A percentile compares a stretch with the other conserved stretches of the same genome.
phyloP scores from a whole-genome alignment of 305 asterid genomes.

The Petunia hybrid region DNA sequence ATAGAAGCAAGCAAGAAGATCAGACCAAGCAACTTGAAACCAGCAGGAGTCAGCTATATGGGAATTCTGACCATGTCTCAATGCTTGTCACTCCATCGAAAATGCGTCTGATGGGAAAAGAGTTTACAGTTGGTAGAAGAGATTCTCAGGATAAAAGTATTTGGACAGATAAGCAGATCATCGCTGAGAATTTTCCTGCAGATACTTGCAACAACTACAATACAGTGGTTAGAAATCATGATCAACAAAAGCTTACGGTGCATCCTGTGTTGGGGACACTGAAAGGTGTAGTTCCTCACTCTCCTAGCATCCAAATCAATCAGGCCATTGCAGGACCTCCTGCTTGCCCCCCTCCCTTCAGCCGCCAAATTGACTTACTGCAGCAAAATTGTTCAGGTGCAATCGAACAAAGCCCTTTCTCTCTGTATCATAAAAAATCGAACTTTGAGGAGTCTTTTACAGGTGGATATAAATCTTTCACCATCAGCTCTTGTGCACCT shows the following conservation, averaged over 20 bases:
- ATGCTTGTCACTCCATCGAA: conserved; percentile 51
- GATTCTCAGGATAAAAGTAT: conserved; percentile 44
- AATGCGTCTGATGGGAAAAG: conserved; percentile 85
- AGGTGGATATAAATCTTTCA: conserved; percentile 39
- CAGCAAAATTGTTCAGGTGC: conserved; percentile 42
- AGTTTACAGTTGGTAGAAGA: conserved; percentile 56
- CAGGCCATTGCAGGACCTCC: conserved; percentile 40
- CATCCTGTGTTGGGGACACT: conserved; percentile 50
- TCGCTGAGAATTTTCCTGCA: conserved; percentile 42
- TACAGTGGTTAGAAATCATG: conserved; percentile 38
- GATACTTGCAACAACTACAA: conserved; percentile 30
- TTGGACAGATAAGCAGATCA: conserved; percentile 60
- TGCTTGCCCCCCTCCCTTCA: conserved; percentile 40
- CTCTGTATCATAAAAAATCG: conserved; percentile 38
- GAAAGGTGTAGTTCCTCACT: conserved; percentile 41
- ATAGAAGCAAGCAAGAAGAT: conserved; percentile 39
- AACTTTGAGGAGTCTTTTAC: conserved; percentile 45
- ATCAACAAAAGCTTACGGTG: conserved; percentile 38
- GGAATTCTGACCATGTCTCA: conserved; percentile 38
- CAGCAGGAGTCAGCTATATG: conserved; percentile 40
- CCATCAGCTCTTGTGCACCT: conserved; percentile 37
- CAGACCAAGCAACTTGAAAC: conserved; percentile 44
- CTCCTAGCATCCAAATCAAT: conserved; percentile 47
- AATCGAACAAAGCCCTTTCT: conserved; percentile 41
- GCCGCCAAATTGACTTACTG: conserved; percentile 42